phyloP scores from a whole-genome alignment of 352 stramenopile species.

The Detonula confervacea region DNA sequence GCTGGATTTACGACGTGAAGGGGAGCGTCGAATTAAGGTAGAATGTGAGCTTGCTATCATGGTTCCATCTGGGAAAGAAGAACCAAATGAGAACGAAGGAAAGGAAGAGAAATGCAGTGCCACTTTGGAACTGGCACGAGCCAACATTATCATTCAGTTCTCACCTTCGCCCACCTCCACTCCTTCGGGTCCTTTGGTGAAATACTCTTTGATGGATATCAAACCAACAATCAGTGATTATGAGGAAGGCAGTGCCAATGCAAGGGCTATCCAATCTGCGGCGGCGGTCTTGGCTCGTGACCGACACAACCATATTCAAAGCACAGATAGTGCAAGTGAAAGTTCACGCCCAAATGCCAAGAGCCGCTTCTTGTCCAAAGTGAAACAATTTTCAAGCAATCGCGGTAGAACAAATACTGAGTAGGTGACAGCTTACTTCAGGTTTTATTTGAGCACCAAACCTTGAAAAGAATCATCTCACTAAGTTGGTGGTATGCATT shows the following conservation, averaged over 20 bases:
- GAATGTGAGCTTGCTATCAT: conserved; percentile 55
- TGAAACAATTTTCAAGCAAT: conserved; percentile 34
- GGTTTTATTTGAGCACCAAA: too few relatives aligned
- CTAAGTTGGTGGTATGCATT: too few relatives aligned
- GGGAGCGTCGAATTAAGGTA: conserved; percentile 52
- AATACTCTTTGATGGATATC: conserved; percentile 53
- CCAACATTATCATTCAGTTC: conserved; percentile 52
- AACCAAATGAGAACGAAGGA: conserved; percentile 17
- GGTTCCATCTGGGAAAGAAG: conserved; percentile 43
- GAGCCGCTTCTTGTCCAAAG: conserved; percentile 21
- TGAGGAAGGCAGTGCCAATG: conserved; percentile 37
- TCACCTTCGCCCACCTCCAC: conserved; percentile 50
- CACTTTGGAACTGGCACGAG: conserved; percentile 48
- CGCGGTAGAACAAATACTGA: too few relatives aligned
- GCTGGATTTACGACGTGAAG: conserved; percentile 48
- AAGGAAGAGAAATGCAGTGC: conserved; percentile 36
- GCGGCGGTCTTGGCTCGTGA: conserved; percentile 43
- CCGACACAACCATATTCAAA: conserved; percentile 39
- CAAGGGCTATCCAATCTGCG: conserved; percentile 28
- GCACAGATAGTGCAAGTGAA: not conserved
- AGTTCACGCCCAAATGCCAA: conserved; percentile 10
- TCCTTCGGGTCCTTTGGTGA: conserved; percentile 50
- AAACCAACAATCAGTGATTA: conserved; percentile 41
- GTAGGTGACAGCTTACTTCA: too few relatives aligned
- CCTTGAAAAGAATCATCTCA: too few relatives aligned